Evolutionary conservation across 2,329 filamentous ascomycete genomes (phyloP), one percentile per base, ranked within the genome.

Genomic region (Juglanconis oblonga): DNA sequence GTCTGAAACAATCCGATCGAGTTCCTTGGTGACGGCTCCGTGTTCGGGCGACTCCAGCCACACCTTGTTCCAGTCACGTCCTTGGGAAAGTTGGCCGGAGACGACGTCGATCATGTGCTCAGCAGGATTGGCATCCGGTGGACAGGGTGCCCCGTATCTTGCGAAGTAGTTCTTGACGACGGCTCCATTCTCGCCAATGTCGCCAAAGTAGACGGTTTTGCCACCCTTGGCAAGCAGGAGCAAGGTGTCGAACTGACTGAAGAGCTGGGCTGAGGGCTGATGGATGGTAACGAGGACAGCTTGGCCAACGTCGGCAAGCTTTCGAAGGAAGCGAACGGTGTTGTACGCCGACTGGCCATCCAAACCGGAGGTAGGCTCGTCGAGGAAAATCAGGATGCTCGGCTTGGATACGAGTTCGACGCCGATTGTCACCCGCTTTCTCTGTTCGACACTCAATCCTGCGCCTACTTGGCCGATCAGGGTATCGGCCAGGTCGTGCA

Each of bases 51-150:
- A 85, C 0, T 71, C 72, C 3, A 79, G 79, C 86, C 90, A 93
- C 52, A 90, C 85, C 0, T 70, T 67, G 67, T 89, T 85, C 90
- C 90, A 93, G 67, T 91, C 84, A 40, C 74, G 63, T 6, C 74
- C 74, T 3, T 70, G 57, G 24, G 24, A 24, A 24, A 24, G 24
- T 24, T 24, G 24, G 14, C 68, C 67, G 58, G 78, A 79, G 55
- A 79, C 77, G 14, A 81, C 72, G 64, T 83, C 79, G 6, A 92
- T 79, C 85, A 92, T 91, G 76, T 85, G 92, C 72, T 92, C 89
- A 1, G 89, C 89, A 0, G 89, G 89, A 65, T 92, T 92, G 62
- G 88, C 87, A 1, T 85, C 79, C 2, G 79, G 72, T 8, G 77
- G 79, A 60, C 88, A 89, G 50, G 76, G 73, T 1, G 84, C 87